Conservation (phyloP, 2,329 filamentous ascomycete genomes). For the Hymenoscyphus infarciens region DNA sequence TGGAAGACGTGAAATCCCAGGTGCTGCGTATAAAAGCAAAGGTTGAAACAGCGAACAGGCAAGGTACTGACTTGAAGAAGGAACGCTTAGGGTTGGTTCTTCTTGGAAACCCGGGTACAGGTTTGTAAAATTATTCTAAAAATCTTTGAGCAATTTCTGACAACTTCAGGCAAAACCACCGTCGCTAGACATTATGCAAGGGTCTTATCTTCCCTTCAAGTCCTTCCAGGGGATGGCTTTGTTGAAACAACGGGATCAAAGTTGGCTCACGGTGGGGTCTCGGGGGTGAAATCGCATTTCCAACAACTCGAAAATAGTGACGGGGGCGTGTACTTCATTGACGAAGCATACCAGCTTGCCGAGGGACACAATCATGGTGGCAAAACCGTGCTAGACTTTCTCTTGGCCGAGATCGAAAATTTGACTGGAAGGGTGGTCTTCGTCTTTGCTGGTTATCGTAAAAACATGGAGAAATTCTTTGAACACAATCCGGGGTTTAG, state of each 20-base stretch:
- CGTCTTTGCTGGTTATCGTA: conserved; percentile 68
- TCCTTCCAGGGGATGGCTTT: conserved; percentile 58
- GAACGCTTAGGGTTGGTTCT: conserved; percentile 62
- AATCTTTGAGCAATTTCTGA: background rate
- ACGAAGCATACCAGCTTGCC: conserved; percentile 73
- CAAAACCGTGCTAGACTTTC: conserved; percentile 61
- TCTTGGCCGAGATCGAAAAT: conserved; percentile 72
- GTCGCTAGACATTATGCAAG: conserved; percentile 67
- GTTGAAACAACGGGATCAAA: conserved; percentile 66
- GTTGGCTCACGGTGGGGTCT: conserved; percentile 60
- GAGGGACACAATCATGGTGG: conserved; percentile 57
- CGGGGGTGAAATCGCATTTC: conserved; percentile 53
- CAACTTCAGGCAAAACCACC: conserved; percentile 56
- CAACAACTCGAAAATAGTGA: conserved; percentile 55
- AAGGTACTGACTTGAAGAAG: conserved; percentile 49
- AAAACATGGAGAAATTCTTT: conserved; percentile 75
- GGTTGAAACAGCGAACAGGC: conserved; percentile 57
- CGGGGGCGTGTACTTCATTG: conserved; percentile 73
- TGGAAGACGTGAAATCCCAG: conserved; percentile 64
- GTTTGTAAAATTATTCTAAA: conserved; percentile 38
- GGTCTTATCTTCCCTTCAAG: conserved; percentile 59
- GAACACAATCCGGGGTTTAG: conserved; percentile 68
- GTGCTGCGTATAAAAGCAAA: conserved; percentile 61
- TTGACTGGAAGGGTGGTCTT: conserved; percentile 66
- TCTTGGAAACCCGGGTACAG: conserved; percentile 73